Evolutionary conservation across 371 early-diverging fungal species (phyloP), one percentile per base, ranked within the genome.

Genomic region (Mortierella polycephala): DNA sequence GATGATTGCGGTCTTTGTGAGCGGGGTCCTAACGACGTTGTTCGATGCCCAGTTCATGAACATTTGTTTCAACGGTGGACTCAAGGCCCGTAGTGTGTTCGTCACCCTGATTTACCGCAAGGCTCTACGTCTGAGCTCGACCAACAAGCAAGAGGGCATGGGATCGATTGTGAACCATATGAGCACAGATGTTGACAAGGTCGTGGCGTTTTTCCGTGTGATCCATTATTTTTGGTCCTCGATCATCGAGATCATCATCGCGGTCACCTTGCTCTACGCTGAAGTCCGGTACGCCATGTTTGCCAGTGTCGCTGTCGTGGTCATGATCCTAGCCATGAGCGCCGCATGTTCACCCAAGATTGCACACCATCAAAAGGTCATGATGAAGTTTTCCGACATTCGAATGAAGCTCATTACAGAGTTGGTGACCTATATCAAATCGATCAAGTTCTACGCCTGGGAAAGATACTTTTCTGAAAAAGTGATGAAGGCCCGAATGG

Each of bases 31-130:
- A 7, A 37, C 71, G 4, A 50, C 67, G 0, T n/a, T 76, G 18
- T 76, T 76, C 41, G 71, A 71, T 7, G 71, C 61, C 7, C 77
- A 76, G 61, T 76, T 64, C 58, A 42, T 42, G 20, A 67, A 67
- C 44, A 76, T 76, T 57, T 60, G 60, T 42, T 76, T 55, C 52
- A 62, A 64, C 7, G 41, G 65, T 1, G 40, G 63, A 13, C 70
- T 73, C 57, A 65, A 63, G 13, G 68, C 77, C 12, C 91, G 94
- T 41, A 85, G 94, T 42, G 94, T 94, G 23, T 81, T 95, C 62
- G 90, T 92, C 18, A 91, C 93, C 2, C 87, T 94, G 16, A 89
- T 97, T 50, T 97, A 96, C 76, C 90, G 89, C 75, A 97, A 97
- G 80, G 85, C 93, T 0, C 75, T 95, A 66, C 82, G 87, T 2